phyloP scores from a whole-genome alignment of 2,329 filamentous ascomycete genomes.

The Cytospora chrysosperma region DNA sequence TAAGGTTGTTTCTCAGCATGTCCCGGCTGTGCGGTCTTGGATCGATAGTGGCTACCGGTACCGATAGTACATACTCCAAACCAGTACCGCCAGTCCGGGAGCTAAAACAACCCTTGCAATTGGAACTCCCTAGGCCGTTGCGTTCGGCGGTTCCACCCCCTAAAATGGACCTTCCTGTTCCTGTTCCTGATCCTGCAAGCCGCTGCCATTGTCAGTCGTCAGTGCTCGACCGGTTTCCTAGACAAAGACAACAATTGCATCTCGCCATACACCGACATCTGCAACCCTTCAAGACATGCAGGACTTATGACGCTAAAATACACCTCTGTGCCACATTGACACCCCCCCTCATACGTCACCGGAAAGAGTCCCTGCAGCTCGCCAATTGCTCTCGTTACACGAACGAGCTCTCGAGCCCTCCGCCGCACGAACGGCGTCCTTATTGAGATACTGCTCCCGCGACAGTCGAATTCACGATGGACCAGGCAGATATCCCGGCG shows the following conservation, averaged over 20 bases:
- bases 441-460: conserved; percentile 3
- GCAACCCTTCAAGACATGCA: conserved; percentile 22
- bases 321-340: conserved; percentile 17
- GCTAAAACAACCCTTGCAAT: too few relatives aligned
- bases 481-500: conserved; percentile 66
- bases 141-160: background rate
- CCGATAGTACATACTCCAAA: too few relatives aligned
- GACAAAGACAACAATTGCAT: conserved; percentile 1
- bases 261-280: conserved; percentile 20
- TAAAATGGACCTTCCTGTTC: background rate
- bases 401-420: conserved; percentile 13
- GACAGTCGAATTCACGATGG: conserved; percentile 45
- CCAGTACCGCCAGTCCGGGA: background rate
- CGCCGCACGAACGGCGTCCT: background rate
- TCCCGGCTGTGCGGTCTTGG: too few relatives aligned
- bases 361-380: conserved; percentile 17
- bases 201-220: background rate
- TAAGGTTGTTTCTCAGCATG: too few relatives aligned
- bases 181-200: background rate
- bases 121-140: background rate
- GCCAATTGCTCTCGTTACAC: conserved; percentile 19
- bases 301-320: conserved; percentile 17
- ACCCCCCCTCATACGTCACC: conserved; percentile 18
- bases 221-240: background rate
- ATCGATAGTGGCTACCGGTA: too few relatives aligned